Conservation (phyloP, 2,329 filamentous ascomycete species). For the Paecilomyces sp. region DNA sequence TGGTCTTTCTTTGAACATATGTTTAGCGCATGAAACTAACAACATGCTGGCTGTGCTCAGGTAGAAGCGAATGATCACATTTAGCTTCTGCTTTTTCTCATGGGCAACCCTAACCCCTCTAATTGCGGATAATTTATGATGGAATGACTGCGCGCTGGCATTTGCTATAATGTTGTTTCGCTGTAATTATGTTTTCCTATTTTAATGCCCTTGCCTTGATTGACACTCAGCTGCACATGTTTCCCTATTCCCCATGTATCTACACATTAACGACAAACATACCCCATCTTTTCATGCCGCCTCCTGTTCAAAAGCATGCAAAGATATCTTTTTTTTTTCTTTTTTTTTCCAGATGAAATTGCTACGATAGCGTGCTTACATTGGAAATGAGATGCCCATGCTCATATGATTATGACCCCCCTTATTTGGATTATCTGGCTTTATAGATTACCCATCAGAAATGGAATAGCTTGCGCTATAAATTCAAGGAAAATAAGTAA, state of each 20-base stretch:
- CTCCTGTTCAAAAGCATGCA: background rate
- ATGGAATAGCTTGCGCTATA: background rate
- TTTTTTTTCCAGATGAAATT: background rate
- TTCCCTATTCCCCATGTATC: background rate
- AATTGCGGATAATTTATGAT: background rate
- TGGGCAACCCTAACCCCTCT: background rate
- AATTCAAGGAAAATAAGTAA: background rate
- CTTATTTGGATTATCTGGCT: background rate
- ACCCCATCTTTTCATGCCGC: background rate
- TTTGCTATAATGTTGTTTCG: background rate
- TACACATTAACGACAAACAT: background rate
- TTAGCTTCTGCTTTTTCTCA: background rate
- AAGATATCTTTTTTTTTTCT: background rate
- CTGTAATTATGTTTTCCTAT: background rate
- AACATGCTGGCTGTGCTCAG: background rate
- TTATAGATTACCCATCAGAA: background rate
- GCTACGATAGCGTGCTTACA: background rate
- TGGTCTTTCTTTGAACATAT: background rate
- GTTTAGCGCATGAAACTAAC: background rate
- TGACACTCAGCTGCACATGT: conserved; percentile 9
- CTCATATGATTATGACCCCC: background rate
- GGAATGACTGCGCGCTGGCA: background rate
- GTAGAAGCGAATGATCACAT: background rate
- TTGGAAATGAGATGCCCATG: background rate
- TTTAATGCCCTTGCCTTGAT: background rate